Evolutionary conservation across 176 grass and related monocot species (phyloP).

Genomic region (Chloris gayana): DNA sequence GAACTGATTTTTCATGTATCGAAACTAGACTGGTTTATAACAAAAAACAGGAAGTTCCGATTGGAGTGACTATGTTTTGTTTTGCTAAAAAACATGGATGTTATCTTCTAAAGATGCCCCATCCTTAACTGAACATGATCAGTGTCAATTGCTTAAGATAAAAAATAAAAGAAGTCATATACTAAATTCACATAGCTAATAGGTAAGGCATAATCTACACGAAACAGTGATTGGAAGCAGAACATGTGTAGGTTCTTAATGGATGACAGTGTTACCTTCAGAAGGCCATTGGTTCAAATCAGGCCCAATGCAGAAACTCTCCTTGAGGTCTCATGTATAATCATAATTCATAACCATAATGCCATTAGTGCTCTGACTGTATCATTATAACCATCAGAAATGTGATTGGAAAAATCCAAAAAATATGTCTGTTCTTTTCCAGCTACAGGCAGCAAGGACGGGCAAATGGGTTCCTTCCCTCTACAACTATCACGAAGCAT

Average conservation of each 20-base stretch:
- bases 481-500: background rate
- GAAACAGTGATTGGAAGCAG: background rate
- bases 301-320: slow-evolving; percentile 76
- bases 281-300: slow-evolving; percentile 69
- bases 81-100: too few species aligned
- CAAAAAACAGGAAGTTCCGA: too few species aligned
- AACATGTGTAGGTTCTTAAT: slow-evolving; percentile 11
- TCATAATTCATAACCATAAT: background rate
- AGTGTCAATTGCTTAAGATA: too few species aligned
- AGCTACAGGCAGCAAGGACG: background rate
- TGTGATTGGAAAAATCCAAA: background rate
- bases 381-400: slow-evolving; percentile 19
- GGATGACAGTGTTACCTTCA: slow-evolving; percentile 51
- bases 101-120: too few species aligned
- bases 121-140: too few species aligned
- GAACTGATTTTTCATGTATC: too few species aligned
- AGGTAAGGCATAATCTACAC: too few species aligned
- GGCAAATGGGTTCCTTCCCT: background rate
- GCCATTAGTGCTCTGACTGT: background rate
- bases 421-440: background rate
- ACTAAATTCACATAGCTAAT: too few species aligned
- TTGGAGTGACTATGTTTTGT: too few species aligned
- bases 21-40: too few species aligned
- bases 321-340: slow-evolving; percentile 70
- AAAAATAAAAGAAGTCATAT: too few species aligned